Evolutionary conservation across 163 green algal genomes (phyloP), one percentile per base, ranked within the genome.

Genomic region (Botryococcus braunii): DNA sequence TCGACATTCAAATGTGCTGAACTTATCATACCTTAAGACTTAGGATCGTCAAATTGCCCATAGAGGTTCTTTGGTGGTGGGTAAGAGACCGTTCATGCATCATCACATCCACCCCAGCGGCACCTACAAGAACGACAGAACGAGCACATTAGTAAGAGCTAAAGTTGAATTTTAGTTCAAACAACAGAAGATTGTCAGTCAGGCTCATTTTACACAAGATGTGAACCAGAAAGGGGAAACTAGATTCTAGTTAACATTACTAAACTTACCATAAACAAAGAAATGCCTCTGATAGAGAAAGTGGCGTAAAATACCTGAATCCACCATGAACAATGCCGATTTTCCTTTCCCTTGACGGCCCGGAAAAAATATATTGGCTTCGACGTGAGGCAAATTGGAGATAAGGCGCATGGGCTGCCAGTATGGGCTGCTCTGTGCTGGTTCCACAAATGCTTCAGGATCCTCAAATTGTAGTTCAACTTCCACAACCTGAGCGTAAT

Each of bases 61-160:
- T 11, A 23, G 52, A n/a, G 4, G 68, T 38, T 29, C 90, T 65
- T 35, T 50, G 39, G 39, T 90, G 69, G 69, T 88, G 80, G 32
- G 62, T 58, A 4, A 81, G 71, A 8, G 80, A 80, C 0, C 85
- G 66, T 0, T 61, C 66, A 65, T 92, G 84, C 59, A 94, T 84
- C 79, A 94, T 91, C 27, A 85, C 66, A 62, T 91, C 85, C 0
- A 78, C 71, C 6, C 87, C 85, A 39, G 84, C 86, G 11, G 87
- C 87, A 5, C 87, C n/a, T n/a, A n/a, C n/a, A n/a, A n/a, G n/a
- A n/a, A n/a, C n/a, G n/a, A n/a, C n/a, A n/a, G n/a, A n/a, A n/a
- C n/a, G n/a, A n/a, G n/a, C n/a, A n/a, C n/a, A n/a, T n/a, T n/a
- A n/a, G n/a, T n/a, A n/a, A n/a, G n/a, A n/a, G n/a, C n/a, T n/a